Evolutionary conservation across 73 alveolate genomes (phyloP).

Genomic region (Paramecium octaurelia): DNA sequence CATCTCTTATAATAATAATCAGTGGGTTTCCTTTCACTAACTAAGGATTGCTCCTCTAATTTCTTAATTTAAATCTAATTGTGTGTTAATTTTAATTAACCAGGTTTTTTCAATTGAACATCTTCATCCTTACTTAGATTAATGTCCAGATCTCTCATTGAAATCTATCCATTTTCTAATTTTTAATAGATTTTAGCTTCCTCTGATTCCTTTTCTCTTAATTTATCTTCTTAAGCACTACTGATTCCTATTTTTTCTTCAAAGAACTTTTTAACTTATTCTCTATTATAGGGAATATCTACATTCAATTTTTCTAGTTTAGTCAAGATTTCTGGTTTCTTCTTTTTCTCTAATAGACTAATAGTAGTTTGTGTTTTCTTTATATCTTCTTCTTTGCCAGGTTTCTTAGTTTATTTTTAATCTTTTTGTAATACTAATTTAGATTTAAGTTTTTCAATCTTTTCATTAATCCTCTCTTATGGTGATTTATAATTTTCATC

Average conservation of each 20-base stretch:
- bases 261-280: slow-evolving; percentile 41
- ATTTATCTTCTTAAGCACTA: slow-evolving; percentile 32
- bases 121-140: slow-evolving; percentile 20
- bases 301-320: slow-evolving; percentile 53
- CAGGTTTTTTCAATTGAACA: neutral
- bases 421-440: slow-evolving; percentile 16
- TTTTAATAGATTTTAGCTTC: neutral
- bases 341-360: neutral
- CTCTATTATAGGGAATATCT: slow-evolving; percentile 58
- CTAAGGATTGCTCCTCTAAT: neutral
- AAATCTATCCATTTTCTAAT: neutral
- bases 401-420: neutral
- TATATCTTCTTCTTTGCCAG: slow-evolving; percentile 29
- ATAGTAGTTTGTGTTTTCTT: neutral
- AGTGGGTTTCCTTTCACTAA: slow-evolving; percentile 55
- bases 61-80: neutral
- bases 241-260: slow-evolving; percentile 57
- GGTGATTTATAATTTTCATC: slow-evolving; percentile 61
- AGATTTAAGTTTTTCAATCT: slow-evolving; percentile 9
- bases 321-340: slow-evolving; percentile 42
- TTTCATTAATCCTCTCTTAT: slow-evolving; percentile 42
- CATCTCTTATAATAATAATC: slow-evolving; percentile 78
- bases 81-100: neutral
- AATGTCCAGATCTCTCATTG: neutral
- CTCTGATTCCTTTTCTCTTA: slow-evolving; percentile 5